These are phyloP conservation scores for Paragyromitra xinjiangensis DNA, from an alignment of 495 filamentous ascomycete species.

Conservation along the genomic window DNA sequence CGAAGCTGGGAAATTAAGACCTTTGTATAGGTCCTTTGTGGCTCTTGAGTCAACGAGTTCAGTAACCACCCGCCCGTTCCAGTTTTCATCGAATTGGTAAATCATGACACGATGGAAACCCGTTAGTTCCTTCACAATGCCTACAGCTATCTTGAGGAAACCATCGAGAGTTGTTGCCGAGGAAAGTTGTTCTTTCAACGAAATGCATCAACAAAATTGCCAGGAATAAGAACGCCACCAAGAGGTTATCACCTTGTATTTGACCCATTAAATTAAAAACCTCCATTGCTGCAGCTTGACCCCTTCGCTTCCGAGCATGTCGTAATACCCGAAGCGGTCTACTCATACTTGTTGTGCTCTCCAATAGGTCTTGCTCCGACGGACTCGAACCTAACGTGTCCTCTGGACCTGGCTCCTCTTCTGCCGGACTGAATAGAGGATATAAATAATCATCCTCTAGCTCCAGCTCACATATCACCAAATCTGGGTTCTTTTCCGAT, in stretches of 20 bases:
- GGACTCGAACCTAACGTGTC: slow-evolving; percentile 77
- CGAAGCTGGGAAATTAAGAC: slow-evolving; percentile 87
- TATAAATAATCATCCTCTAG: slow-evolving; percentile 79
- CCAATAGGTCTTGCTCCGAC: slow-evolving; percentile 74
- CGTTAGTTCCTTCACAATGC: slow-evolving; percentile 85
- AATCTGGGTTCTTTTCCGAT: slow-evolving; percentile 66
- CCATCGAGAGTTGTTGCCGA: slow-evolving; percentile 71
- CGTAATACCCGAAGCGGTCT: slow-evolving; percentile 81
- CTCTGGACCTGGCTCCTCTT: slow-evolving; percentile 68
- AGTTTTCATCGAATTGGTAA: slow-evolving; percentile 86
- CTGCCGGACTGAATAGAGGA: slow-evolving; percentile 70
- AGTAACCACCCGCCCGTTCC: slow-evolving; percentile 86
- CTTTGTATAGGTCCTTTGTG: slow-evolving; percentile 89
- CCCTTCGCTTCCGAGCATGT: slow-evolving; percentile 77
- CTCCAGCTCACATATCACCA: slow-evolving; percentile 93
- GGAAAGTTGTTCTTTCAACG: slow-evolving; percentile 69
- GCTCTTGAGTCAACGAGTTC: slow-evolving; percentile 81
- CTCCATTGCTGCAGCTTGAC: slow-evolving; percentile 90
- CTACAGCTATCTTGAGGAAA: slow-evolving; percentile 77
- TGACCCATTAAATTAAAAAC: slow-evolving; percentile 92
- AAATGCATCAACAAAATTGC: slow-evolving; percentile 1
- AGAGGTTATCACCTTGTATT: slow-evolving; percentile 64
- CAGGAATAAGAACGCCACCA: not conserved
- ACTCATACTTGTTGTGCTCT: slow-evolving; percentile 76
- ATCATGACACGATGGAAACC: slow-evolving; percentile 95